Conservation (phyloP, 2,329 filamentous ascomycete species). For the Fusarium drepaniforme region DNA sequence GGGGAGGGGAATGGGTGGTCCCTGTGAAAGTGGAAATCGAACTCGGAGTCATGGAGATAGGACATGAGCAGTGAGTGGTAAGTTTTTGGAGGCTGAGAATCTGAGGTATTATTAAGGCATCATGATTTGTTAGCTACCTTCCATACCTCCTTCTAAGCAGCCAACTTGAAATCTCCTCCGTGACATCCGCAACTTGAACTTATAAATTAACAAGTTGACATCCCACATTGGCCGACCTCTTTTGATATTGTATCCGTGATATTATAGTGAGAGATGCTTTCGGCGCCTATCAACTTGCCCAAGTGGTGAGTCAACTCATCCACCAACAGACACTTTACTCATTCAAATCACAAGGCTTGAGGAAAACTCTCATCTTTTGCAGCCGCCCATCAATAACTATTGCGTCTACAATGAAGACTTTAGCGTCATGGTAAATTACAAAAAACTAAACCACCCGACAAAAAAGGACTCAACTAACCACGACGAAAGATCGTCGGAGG, state of each 20-base stretch:
- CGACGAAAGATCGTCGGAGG: conserved; percentile 83
- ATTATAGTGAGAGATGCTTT: conserved; percentile 56
- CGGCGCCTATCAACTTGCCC: conserved; percentile 65
- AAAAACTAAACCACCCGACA: background rate
- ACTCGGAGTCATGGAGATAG: conserved; percentile 7
- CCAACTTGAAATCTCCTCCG: conserved; percentile 13
- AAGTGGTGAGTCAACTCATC: conserved; percentile 65
- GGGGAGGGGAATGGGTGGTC: background rate
- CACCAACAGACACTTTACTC: conserved; percentile 9
- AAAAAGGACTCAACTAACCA: background rate
- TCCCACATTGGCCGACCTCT: background rate
- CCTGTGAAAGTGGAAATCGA: background rate
- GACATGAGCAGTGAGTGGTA: background rate
- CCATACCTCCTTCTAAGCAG: background rate
- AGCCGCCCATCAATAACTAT: conserved; percentile 97
- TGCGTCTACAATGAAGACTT: conserved; percentile 91
- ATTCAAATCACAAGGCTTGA: conserved; percentile 74
- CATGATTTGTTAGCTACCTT: background rate
- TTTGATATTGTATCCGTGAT: background rate
- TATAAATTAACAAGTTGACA: conserved; percentile 18
- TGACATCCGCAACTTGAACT: conserved; percentile 27
- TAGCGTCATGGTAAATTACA: conserved; percentile 77
- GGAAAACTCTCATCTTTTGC: conserved; percentile 90
- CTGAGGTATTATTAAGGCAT: conserved; percentile 1
- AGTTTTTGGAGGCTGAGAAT: background rate